Percentiles rank a stretch among this genome's conserved stretches.
Evolutionary conservation across 805 yeast genomes (phyloP).

Genomic region (Wickerhamiella sorbophila): DNA sequence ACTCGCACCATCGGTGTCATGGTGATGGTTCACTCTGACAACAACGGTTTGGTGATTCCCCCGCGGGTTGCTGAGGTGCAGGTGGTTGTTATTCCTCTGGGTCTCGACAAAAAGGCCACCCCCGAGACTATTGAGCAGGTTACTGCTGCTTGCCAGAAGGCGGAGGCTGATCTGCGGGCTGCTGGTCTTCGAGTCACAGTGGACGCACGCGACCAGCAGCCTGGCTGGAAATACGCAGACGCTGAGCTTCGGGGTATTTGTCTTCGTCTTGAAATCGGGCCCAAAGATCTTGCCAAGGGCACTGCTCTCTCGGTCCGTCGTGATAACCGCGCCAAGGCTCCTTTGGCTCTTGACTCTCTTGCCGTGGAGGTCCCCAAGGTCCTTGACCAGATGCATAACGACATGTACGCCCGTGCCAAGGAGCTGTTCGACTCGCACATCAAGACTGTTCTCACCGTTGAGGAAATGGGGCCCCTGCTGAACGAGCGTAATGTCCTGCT

Average conservation of each 20-base stretch:
- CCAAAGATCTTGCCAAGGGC: slow-evolving; percentile 73
- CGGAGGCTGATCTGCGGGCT: slow-evolving; percentile 46
- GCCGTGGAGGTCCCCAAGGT: slow-evolving; percentile 56
- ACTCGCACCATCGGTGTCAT: slow-evolving; percentile 98
- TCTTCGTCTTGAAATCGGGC: slow-evolving; percentile 88
- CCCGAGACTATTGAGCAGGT: slow-evolving; percentile 61
- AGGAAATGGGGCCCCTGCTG: slow-evolving; percentile 82
- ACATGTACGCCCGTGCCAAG: slow-evolving; percentile 65
- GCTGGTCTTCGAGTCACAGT: slow-evolving; percentile 63
- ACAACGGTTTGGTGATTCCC: slow-evolving; percentile 95
- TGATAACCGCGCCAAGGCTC: slow-evolving; percentile 65
- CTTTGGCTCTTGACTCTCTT: slow-evolving; percentile 51
- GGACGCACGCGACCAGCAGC: slow-evolving; percentile 86
- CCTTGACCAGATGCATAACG: slow-evolving; percentile 68
- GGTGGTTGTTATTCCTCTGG: slow-evolving; percentile 88
- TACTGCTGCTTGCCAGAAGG: slow-evolving; percentile 49
- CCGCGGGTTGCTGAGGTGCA: slow-evolving; percentile 92
- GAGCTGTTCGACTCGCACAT: slow-evolving; percentile 72
- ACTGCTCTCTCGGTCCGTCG: slow-evolving; percentile 87
- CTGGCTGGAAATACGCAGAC: slow-evolving; percentile 98
- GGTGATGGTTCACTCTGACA: slow-evolving; percentile 98
- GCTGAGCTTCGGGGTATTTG: slow-evolving; percentile 96
- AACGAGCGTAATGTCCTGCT: slow-evolving; percentile 81
- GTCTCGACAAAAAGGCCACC: slow-evolving; percentile 75
- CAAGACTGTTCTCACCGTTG: slow-evolving; percentile 68